Conservation (phyloP, 805 yeast genomes). For the Priceomyces medius region DNA sequence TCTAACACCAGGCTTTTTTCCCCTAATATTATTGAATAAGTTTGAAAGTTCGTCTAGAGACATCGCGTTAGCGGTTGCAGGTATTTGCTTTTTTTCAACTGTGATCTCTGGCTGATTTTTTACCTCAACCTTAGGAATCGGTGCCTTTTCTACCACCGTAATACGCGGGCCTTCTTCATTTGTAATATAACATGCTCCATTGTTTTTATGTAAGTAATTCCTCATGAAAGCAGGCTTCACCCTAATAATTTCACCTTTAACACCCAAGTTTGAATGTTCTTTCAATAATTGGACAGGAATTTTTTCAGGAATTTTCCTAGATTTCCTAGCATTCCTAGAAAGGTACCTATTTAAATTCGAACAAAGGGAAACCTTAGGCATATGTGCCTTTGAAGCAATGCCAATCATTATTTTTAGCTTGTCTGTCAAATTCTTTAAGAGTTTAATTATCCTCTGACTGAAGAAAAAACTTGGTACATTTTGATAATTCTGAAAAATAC, state of each 20-base stretch:
- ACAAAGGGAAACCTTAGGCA: not conserved
- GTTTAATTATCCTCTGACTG: no score
- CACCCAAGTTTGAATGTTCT: slow-evolving; percentile 64
- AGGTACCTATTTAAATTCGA: not conserved
- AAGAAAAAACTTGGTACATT: no score
- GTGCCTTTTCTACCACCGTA: slow-evolving; percentile 34
- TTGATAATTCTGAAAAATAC: not conserved
- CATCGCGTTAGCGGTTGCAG: slow-evolving; percentile 22
- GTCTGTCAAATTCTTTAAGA: no score
- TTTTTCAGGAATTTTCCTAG: slow-evolving; percentile 28
- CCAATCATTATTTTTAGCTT: no score
- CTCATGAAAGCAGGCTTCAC: slow-evolving; percentile 85
- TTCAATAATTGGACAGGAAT: slow-evolving; percentile 73
- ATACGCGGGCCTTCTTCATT: slow-evolving; percentile 34
- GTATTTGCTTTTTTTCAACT: slow-evolving; percentile 8
- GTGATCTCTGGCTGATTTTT: slow-evolving; percentile 8
- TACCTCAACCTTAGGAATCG: slow-evolving; percentile 9
- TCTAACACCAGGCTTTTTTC: not conserved
- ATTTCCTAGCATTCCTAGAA: not conserved
- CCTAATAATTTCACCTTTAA: slow-evolving; percentile 66
- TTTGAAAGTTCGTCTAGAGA: slow-evolving; percentile 39
- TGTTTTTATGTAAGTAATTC: slow-evolving; percentile 64
- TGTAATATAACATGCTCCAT: slow-evolving; percentile 71
- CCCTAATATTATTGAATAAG: slow-evolving; percentile 32
- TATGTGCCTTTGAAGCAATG: not conserved